A percentile compares a stretch with the other conserved stretches of the same genome.
Conservation (phyloP, 495 filamentous ascomycete genomes). For the Chaetomium fimeti region DNA sequence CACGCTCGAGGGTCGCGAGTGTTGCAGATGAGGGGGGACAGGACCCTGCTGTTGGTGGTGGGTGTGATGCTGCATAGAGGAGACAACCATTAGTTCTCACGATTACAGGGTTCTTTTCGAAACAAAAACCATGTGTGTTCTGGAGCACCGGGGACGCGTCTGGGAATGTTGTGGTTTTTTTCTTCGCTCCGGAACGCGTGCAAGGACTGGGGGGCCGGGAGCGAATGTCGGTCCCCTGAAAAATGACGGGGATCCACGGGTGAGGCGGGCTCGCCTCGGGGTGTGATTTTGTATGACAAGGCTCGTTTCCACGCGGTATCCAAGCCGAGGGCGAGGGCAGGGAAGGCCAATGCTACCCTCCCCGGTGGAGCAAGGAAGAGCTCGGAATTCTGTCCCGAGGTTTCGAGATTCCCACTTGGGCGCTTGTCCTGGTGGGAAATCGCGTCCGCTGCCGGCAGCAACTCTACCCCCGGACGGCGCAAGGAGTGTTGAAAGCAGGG, state of each 20-base stretch:
- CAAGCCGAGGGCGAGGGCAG: constrained; percentile 27
- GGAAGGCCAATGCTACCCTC: constrained; percentile 30
- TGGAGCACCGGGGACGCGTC: constrained; percentile 40
- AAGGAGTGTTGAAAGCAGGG: constrained; percentile 7
- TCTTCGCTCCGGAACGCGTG: constrained; percentile 25
- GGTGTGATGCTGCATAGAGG: constrained; percentile 60
- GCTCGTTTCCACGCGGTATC: constrained; percentile 36
- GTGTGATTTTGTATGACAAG: constrained; percentile 47
- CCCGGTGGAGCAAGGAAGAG: constrained; percentile 41
- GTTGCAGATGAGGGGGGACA: constrained; percentile 57
- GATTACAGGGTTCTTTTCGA: constrained; percentile 36
- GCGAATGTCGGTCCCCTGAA: constrained; percentile 37
- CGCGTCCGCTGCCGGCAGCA: constrained; percentile 13
- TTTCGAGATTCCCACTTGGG: constrained; percentile 46
- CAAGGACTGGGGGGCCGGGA: constrained; percentile 39
- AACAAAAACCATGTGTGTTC: constrained; percentile 35
- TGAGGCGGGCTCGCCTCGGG: constrained; percentile 45
- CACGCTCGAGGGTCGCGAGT: constrained; percentile 63
- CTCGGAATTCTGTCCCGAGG: constrained; percentile 47
- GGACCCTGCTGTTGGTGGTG: constrained; percentile 59
- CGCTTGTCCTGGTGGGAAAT: constrained; percentile 20
- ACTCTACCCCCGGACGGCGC: constrained; percentile 22
- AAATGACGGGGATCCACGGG: constrained; percentile 46
- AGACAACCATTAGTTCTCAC: constrained; percentile 51
- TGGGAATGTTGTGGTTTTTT: constrained; percentile 47